Evolutionary conservation across 345 rosid species (phyloP).

Genomic region (Lumnitzera littorea): DNA sequence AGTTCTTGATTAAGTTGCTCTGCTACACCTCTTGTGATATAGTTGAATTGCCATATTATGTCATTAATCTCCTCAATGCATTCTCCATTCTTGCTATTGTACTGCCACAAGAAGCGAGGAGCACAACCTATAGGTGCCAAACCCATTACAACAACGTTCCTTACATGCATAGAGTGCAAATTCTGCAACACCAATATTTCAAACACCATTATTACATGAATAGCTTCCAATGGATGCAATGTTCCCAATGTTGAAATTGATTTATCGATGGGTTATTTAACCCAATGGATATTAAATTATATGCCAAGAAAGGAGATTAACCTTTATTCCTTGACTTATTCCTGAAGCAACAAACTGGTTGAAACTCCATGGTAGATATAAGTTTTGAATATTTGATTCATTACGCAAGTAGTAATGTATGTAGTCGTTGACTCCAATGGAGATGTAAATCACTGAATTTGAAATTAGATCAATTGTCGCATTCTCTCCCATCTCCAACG

Average conservation of each 20-base stretch:
- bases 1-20: slow-evolving; percentile 57
- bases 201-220: not conserved
- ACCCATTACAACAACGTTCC: slow-evolving; percentile 81
- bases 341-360: slow-evolving; percentile 66
- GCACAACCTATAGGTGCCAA: slow-evolving; percentile 87
- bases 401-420: slow-evolving; percentile 84
- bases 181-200: slow-evolving; percentile 34
- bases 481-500: slow-evolving; percentile 54
- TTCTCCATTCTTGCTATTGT: slow-evolving; percentile 60
- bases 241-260: too few species aligned
- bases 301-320: slow-evolving; percentile 6
- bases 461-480: slow-evolving; percentile 45
- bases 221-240: not conserved
- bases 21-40: slow-evolving; percentile 60
- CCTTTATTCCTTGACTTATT: slow-evolving; percentile 65
- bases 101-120: slow-evolving; percentile 75
- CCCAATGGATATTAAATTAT: too few species aligned
- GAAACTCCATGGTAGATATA: slow-evolving; percentile 81
- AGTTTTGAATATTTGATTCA: slow-evolving; percentile 57
- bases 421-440: slow-evolving; percentile 82
- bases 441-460: slow-evolving; percentile 60
- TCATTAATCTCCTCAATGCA: slow-evolving; percentile 71
- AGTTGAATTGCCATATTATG: slow-evolving; percentile 72
- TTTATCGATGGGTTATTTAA: too few species aligned
- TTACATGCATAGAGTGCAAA: slow-evolving; percentile 49